Evolutionary conservation across 305 asterid species (phyloP).

Genomic region (Fraxinus sp.): DNA sequence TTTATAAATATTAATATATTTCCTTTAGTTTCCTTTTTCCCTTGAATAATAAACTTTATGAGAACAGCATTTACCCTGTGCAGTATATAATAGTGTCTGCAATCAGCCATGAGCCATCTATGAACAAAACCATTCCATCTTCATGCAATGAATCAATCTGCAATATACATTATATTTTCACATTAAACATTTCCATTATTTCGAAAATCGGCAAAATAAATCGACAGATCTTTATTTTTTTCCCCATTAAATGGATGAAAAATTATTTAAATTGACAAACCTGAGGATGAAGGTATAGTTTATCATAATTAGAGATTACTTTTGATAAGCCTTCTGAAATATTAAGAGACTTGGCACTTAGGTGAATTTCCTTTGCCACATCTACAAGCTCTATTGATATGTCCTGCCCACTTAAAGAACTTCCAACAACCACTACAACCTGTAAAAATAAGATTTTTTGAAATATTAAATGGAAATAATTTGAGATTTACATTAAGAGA

Average conservation of each 20-base stretch:
- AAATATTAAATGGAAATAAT: not conserved
- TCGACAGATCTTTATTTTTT: not conserved
- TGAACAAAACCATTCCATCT: conserved; percentile 68
- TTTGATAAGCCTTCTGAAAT: conserved; percentile 65
- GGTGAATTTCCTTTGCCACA: conserved; percentile 71
- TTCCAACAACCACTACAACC: conserved; percentile 92
- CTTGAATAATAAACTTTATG: not conserved
- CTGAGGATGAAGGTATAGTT: conserved; percentile 64
- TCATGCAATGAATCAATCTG: conserved; percentile 79
- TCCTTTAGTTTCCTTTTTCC: not conserved
- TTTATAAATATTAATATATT: not conserved
- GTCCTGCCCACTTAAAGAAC: conserved; percentile 82
- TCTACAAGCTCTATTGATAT: conserved; percentile 76
- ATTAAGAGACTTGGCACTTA: conserved; percentile 50
- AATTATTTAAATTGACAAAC: conserved; percentile 31
- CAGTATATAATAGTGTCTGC: conserved; percentile 82
- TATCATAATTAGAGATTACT: conserved; percentile 58
- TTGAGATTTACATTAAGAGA: not conserved
- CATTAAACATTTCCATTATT: not conserved
- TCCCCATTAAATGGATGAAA: not conserved
- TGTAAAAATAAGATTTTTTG: conserved; percentile 20
- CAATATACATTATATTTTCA: conserved; percentile 12
- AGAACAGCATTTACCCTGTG: conserved; percentile 59
- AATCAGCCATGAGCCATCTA: conserved; percentile 53
- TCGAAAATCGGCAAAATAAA: not conserved